These are phyloP conservation scores for Byssoonygena ceratinophila DNA, from an alignment of 2,329 filamentous ascomycete species.

Conservation along the genomic window DNA sequence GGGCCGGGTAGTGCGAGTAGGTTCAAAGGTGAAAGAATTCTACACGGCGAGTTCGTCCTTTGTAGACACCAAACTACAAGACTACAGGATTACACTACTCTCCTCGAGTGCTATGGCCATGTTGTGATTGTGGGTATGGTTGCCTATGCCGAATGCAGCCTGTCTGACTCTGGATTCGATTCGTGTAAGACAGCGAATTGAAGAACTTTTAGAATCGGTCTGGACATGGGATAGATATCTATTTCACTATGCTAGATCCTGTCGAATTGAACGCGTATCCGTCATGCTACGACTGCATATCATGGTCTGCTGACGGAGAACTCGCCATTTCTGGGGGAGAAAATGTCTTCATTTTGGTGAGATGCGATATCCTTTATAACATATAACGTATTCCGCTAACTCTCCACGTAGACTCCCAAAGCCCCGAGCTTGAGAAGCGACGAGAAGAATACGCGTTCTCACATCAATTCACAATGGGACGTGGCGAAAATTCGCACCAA, in stretches of 20 bases:
- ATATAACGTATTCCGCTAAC: neutral
- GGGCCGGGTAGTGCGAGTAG: no score
- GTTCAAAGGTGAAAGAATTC: no score
- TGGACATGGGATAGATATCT: no score
- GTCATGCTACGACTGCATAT: constrained; percentile 43
- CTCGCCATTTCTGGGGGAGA: constrained; percentile 49
- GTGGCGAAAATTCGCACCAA: constrained; percentile 39
- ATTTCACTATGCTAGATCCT: constrained; percentile 24
- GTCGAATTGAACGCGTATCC: constrained; percentile 40
- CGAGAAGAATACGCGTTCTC: neutral
- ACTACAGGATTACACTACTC: no score
- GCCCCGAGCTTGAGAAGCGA: constrained; percentile 15
- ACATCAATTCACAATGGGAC: constrained; percentile 27
- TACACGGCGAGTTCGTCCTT: no score
- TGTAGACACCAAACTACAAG: no score
- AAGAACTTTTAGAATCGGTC: no score
- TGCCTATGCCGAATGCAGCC: no score
- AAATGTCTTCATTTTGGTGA: constrained; percentile 43
- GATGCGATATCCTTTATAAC: neutral
- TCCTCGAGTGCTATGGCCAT: no score
- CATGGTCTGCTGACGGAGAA: constrained; percentile 50
- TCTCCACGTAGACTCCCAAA: constrained; percentile 25
- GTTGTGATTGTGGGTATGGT: no score
- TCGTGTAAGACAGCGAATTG: no score
- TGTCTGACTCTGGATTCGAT: no score